Evolutionary conservation across 345 rosid genomes (phyloP).

Genomic region (Arabis alpina): DNA sequence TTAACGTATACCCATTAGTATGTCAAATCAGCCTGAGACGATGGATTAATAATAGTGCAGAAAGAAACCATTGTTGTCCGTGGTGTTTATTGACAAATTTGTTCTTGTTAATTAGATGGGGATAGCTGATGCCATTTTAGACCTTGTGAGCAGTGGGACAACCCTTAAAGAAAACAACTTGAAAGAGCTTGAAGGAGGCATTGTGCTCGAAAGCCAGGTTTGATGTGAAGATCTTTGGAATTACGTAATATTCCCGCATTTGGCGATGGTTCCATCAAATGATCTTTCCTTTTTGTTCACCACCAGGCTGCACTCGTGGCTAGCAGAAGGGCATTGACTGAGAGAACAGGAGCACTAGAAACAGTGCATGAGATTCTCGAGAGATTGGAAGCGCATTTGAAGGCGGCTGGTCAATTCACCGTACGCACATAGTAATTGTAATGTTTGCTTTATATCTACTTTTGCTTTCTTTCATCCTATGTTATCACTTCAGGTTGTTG

Average conservation of each 20-base stretch:
- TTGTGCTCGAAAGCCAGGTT: constrained; percentile 93
- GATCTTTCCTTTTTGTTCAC: background rate
- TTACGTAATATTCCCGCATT: constrained; percentile 6
- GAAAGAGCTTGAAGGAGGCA: constrained; percentile 94
- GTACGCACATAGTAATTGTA: constrained; percentile 41
- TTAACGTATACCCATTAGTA: background rate
- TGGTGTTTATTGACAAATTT: constrained; percentile 17
- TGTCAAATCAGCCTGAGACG: background rate
- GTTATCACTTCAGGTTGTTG: constrained; percentile 63
- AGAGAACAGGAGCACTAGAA: constrained; percentile 62
- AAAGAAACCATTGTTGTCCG: no score
- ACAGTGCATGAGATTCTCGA: constrained; percentile 86
- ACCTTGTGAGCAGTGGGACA: constrained; percentile 97
- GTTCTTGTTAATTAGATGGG: constrained; percentile 73
- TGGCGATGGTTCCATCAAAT: background rate
- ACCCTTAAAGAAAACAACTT: constrained; percentile 89
- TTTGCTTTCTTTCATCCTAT: constrained; percentile 13
- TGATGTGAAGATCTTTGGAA: constrained; percentile 29
- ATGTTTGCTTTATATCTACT: constrained; percentile 1
- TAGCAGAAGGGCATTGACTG: constrained; percentile 75
- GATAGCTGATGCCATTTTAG: constrained; percentile 96
- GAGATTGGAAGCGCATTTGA: constrained; percentile 91
- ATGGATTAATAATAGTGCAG: background rate
- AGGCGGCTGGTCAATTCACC: constrained; percentile 79
- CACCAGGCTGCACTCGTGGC: constrained; percentile 87